Base-by-base conservation (phyloP, 2,329 filamentous ascomycete genomes). In the Remersonia thermophila region DNA sequence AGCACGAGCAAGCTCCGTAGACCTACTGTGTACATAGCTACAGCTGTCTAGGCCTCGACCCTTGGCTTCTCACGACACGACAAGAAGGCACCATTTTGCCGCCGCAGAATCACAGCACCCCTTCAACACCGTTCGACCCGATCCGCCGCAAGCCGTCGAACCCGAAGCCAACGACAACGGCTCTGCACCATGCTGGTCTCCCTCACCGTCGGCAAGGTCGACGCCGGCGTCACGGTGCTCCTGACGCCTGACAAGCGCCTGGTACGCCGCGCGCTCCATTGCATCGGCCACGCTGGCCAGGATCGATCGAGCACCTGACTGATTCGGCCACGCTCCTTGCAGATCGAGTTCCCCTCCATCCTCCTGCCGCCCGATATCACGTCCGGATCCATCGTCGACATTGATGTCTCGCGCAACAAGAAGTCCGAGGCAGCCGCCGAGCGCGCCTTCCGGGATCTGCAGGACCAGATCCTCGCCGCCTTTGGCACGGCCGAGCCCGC, bases 281-380 rank as follows among this genome's bases (percentile, higher is more conserved):
- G 34, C 29, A 13, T 33, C 31, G 9, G 14, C 10, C 33, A 5
- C 10, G 4, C n/a, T 13, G 3, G 16, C 23, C 16, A 4, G 31
- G 48, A 52, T 49, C 37, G 42, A 26, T 30, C 29, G 27, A 9
- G 12, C 18, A 27, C 13, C n/a, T n/a, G n/a, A n/a, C n/a, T n/a
- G n/a, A n/a, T n/a, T n/a, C n/a, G n/a, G n/a, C n/a, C 9, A 23
- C 20, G 5, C 20, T 23, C n/a, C 27, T 17, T 35, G 54, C 27
- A 96, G 89, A 96, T 98, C 58, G 91, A 98, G 58, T 98, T 98
- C 55, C 91, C 91, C 26, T 96, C 91, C 32, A 94, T 98, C 47
- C 82, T 98, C 33, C 79, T 98, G 12, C 91, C 91, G 2, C 83
- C 83, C 44, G 87, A 94, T 57, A 98, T 98, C 60, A 80, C 84